Evolutionary conservation across 345 rosid genomes (phyloP).

Genomic region (Acer negundo): DNA sequence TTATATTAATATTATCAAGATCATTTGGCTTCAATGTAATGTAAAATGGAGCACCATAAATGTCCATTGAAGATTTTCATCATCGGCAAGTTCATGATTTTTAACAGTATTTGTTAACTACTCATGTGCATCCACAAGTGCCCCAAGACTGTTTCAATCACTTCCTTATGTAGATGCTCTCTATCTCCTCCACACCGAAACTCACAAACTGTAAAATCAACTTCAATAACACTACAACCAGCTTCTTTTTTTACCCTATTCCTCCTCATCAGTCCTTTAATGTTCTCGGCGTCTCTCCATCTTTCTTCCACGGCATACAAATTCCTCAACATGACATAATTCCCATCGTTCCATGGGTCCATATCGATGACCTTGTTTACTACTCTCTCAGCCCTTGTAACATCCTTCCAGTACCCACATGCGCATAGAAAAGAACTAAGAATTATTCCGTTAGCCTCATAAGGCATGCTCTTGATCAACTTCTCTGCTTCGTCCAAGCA

Average conservation of each 20-base stretch:
- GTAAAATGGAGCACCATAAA: not conserved
- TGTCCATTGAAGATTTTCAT: not conserved
- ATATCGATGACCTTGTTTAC: conserved; percentile 35
- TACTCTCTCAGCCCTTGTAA: conserved; percentile 52
- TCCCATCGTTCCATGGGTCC: conserved; percentile 65
- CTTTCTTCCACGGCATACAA: conserved; percentile 60
- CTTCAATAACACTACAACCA: conserved; percentile 71
- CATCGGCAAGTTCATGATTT: not conserved
- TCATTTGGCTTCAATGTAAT: not conserved
- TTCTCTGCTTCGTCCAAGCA: conserved; percentile 61
- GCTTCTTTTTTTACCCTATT: conserved; percentile 64
- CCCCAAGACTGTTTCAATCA: conserved; percentile 35
- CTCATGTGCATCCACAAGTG: conserved; percentile 52
- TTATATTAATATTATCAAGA: no score
- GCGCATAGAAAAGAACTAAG: conserved; percentile 70
- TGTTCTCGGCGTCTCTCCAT: conserved; percentile 60
- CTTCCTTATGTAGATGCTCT: conserved; percentile 39
- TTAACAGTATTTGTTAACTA: not conserved
- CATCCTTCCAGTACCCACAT: conserved; percentile 58
- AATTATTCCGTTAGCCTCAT: conserved; percentile 58
- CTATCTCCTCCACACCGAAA: conserved; percentile 59
- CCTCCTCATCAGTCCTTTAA: conserved; percentile 62
- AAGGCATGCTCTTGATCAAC: conserved; percentile 66
- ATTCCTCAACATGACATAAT: conserved; percentile 64
- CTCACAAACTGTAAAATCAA: conserved; percentile 52